Evolutionary conservation across 441 rosid genomes (phyloP).

Genomic region (Pelargonium australe): DNA sequence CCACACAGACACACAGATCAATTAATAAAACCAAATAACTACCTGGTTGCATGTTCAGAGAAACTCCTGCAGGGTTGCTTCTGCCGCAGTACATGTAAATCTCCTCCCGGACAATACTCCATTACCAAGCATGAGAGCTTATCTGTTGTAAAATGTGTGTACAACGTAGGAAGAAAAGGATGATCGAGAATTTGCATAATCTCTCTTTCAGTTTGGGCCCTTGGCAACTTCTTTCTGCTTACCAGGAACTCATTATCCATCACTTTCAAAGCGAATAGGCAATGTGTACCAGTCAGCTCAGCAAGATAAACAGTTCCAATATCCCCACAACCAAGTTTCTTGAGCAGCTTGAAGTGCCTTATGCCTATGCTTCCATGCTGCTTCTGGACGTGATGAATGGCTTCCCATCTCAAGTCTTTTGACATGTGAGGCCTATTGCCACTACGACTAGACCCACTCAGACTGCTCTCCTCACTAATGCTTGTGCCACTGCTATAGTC

Average conservation of each 20-base stretch:
- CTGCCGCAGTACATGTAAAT: constrained; percentile 72
- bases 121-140: constrained; percentile 67
- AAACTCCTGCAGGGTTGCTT: constrained; percentile 57
- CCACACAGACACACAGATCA: too few species aligned
- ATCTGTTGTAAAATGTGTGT: constrained; percentile 57
- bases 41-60: constrained; percentile 75
- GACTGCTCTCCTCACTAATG: constrained; percentile 51
- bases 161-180: constrained; percentile 77
- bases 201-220: constrained; percentile 77
- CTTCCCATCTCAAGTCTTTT: constrained; percentile 70
- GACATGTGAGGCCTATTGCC: constrained; percentile 77
- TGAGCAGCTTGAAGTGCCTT: constrained; percentile 63
- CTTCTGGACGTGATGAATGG: constrained; percentile 44
- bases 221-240: constrained; percentile 56
- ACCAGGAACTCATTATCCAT: constrained; percentile 66
- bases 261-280: constrained; percentile 70
- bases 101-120: constrained; percentile 87
- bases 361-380: constrained; percentile 52
- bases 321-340: constrained; percentile 75
- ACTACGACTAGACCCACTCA: constrained; percentile 46
- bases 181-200: constrained; percentile 78
- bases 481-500: constrained; percentile 63
- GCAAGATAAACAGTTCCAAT: constrained; percentile 74
- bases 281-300: constrained; percentile 49
- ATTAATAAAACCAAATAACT: background rate